Evolutionary conservation across 2,329 filamentous ascomycete species (phyloP), one percentile per base, ranked within the genome.

Genomic region (Ceratocystiopsis minuta): DNA sequence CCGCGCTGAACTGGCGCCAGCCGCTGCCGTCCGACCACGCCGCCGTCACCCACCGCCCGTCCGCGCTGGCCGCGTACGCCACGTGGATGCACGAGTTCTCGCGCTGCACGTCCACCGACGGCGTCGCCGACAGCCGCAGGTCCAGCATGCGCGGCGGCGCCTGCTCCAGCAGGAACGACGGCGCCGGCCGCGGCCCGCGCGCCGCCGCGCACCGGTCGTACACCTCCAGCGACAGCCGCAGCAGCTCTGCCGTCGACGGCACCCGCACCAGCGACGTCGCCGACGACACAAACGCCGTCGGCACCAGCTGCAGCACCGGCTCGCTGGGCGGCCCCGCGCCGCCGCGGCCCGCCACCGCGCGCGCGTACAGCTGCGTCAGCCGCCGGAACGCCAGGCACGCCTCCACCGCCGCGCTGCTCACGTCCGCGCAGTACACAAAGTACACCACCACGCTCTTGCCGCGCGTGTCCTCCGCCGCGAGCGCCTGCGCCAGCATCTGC

Each of bases 31-130:
- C 82, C 1, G 78, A 83, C 84, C 84, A 92, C 0, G 80, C 79
- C 6, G 75, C 80, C 13, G 78, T 79, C 34, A 90, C 62, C 85
- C 85, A 93, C 10, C 77, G 66, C 16, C 79, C 74, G 54, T 88
- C 81, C 12, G 78, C 65, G 52, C 81, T 87, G 43, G 77, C 69
- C 2, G 80, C 73, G 52, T 92, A 92, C 1, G 79, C 81, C 37
- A 92, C 63, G 55, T 93, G 84, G 28, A 93, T 73, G 52, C 80
- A 80, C 0, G 76, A 81, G 49, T 86, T 84, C 54, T 90, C 83
- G 43, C 80, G 73, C 41, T 90, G 64, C 6, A 88, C 62, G 16
- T 84, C 81, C 16, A 75, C 70, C 0, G 81, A 83, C 2, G 81
- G 78, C 14, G 71, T 74, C 1, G 71, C 59, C 2, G 65, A 68